Conservation (phyloP, 495 filamentous ascomycete genomes). For the Apodospora peruviana region DNA sequence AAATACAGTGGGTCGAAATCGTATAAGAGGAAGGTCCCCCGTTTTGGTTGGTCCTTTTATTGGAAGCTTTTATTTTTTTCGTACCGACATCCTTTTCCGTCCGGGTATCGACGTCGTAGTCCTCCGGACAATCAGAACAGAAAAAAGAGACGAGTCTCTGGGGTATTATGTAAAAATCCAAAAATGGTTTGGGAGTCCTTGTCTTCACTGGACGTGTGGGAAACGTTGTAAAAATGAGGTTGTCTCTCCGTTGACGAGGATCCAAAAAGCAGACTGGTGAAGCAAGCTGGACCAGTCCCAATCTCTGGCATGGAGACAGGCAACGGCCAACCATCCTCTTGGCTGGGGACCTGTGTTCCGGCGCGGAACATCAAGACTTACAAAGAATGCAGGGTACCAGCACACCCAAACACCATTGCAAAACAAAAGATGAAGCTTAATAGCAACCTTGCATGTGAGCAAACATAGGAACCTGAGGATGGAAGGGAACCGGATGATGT, state of each 20-base stretch:
- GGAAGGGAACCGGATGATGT: constrained; percentile 40
- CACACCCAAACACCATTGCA: background rate
- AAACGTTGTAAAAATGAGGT: too few relatives aligned
- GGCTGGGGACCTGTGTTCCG: too few relatives aligned
- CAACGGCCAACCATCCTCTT: too few relatives aligned
- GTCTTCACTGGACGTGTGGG: background rate
- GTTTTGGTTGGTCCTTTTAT: background rate
- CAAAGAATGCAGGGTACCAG: background rate
- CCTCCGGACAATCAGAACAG: too few relatives aligned
- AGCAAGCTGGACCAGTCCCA: background rate
- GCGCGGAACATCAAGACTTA: constrained; percentile 4
- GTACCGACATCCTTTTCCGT: background rate
- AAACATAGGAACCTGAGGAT: constrained; percentile 41
- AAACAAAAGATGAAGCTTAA: constrained; percentile 19
- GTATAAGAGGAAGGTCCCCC: background rate
- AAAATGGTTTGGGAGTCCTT: background rate
- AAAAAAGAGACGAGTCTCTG: background rate
- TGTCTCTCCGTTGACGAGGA: too few relatives aligned
- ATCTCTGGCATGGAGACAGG: background rate
- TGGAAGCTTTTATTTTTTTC: background rate
- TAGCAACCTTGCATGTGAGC: constrained; percentile 45
- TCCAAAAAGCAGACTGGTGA: background rate
- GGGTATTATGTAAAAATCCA: background rate
- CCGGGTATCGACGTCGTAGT: too few relatives aligned
- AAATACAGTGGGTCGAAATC: background rate